Base-by-base conservation (phyloP, 192 early-diverging fungal genomes). In the Neocallimastix lanati region DNA sequence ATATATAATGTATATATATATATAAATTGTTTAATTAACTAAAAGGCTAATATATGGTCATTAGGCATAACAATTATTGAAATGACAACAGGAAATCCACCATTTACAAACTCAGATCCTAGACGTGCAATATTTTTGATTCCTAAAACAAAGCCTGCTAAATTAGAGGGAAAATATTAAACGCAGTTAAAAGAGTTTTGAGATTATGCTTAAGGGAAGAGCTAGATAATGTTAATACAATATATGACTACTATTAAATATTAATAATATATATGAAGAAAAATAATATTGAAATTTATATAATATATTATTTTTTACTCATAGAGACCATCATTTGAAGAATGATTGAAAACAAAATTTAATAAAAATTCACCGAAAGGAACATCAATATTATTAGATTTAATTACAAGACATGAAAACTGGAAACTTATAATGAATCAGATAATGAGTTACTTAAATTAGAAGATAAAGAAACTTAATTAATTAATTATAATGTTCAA, bases 1-100 rank as follows among this genome's bases (percentile, higher is more conserved):
- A n/a, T n/a, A n/a, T n/a, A n/a, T n/a, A n/a, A n/a, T n/a, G n/a
- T n/a, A n/a, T n/a, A n/a, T n/a, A n/a, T n/a, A n/a, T n/a, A n/a
- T n/a, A n/a, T n/a, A n/a, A n/a, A n/a, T n/a, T n/a, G n/a, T n/a
- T n/a, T n/a, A n/a, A n/a, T n/a, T n/a, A n/a, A n/a, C n/a, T n/a
- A 33, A 33, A 83, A 95, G 92, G 94, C 94, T n/a, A 96, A 99
- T 83, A 96, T 99, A 37, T 99, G 98, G 98, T 98, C 96, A 0
- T 87, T 99, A 29, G 98, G 98, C 9, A 98, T 99, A 82, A 98
- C 98, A 11, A 93, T 97, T 29, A 96, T 97, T 77, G 98, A 99
- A 81, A 92, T 99, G 79, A 93, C 95, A 14, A 96, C 93, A 27
- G 97, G 97, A 27, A 94, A 93, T 76, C 98, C 98, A 25, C 98